Evolutionary conservation across 495 filamentous ascomycete species (phyloP).

Genomic region (Penicillium paradoxum): DNA sequence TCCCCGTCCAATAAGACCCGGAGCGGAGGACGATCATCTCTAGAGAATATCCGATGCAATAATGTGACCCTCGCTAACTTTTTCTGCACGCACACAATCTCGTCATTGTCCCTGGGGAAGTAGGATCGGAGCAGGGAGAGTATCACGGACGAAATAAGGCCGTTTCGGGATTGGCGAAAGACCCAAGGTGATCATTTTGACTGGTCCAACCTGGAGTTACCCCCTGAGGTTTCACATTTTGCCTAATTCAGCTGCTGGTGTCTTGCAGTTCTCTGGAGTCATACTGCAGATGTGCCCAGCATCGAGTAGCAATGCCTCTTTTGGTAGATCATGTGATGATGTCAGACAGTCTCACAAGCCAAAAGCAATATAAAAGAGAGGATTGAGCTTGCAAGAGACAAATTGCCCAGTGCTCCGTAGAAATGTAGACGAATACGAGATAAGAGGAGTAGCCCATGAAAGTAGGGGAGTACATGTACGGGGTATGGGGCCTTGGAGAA

Average conservation of each 20-base stretch:
- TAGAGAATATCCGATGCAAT: not conserved
- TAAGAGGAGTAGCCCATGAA: too few relatives aligned
- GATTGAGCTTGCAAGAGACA: too few relatives aligned
- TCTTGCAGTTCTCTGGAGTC: not conserved
- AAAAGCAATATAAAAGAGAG: not conserved
- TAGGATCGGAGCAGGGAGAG: not conserved
- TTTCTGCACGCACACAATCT: not conserved
- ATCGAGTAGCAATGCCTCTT: not conserved
- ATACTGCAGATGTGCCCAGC: not conserved
- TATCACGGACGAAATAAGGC: not conserved
- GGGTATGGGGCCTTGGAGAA: too few relatives aligned
- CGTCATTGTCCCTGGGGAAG: not conserved
- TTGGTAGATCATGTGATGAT: not conserved
- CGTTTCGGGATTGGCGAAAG: not conserved
- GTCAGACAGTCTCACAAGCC: not conserved
- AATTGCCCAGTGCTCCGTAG: too few relatives aligned
- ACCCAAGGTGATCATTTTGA: not conserved
- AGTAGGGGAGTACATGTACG: too few relatives aligned
- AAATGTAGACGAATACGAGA: too few relatives aligned
- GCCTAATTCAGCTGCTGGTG: not conserved
- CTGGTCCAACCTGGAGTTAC: not conserved
- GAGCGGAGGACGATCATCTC: not conserved
- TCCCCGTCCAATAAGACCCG: conserved; percentile 1
- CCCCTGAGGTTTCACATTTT: not conserved
- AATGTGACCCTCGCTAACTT: not conserved